Base-by-base conservation (phyloP, 179 eudicot species). In the Beta lomatogona region DNA sequence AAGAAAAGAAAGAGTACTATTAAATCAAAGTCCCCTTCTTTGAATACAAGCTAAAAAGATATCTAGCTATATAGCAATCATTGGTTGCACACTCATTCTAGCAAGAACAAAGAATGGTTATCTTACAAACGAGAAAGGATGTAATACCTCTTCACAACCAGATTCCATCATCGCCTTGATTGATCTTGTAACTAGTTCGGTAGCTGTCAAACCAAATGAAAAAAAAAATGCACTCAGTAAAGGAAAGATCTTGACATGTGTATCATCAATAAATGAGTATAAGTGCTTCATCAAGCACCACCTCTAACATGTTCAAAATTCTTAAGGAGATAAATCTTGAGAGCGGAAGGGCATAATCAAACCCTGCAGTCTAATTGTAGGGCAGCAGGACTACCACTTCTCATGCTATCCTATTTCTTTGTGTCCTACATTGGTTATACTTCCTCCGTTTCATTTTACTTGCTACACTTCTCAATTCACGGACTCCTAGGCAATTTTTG, bases 151-250 rank as follows among this genome's bases (percentile, higher is more conserved):
- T 79, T 95, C 96, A 78, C 99, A 95, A 81, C 98, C 99, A 81
- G 98, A 95, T 86, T 89, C 92, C 99, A 91, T 95, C 99, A 95
- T 95, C 75, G 89, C 97, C 80, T 86, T 88, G 79, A 95, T 95
- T 6, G 98, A 90, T 90, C 93, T 87, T 46, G 98, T 91, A 67
- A 95, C 99, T 77, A 95, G 89, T 82, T 95, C 95, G n/a, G 99
- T 92, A 45, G 99, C 98, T 94, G 98, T 78, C 85, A 83, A 28
- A 81, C 36, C 57, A 83, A 48, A 50, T 63, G 75, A 76, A 74
- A 58, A 18, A 19, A 55, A 8, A 19, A 55, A 16, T 36, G 4
- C 41, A 60, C 53, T 85, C 64, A 84, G 84, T 57, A 68, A 21
- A n/a, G 28, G 52, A 10, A 75, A 82, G 9, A 57, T 15, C 16